Base-by-base conservation (phyloP, 352 stramenopile species). In the Phytopythium aichiense region DNA sequence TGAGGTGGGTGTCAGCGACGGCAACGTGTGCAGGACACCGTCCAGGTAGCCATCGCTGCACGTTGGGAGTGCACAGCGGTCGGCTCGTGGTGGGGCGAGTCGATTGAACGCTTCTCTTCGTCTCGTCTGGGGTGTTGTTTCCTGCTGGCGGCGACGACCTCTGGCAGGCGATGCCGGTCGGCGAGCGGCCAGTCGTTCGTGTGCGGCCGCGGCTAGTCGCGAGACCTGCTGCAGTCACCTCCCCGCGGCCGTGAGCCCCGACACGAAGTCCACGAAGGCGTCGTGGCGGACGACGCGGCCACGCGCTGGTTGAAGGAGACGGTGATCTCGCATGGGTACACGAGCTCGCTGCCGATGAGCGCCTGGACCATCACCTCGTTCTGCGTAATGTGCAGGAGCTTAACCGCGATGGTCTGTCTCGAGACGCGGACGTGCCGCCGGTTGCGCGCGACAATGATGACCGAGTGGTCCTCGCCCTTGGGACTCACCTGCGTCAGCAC, bases 341-440 rank as follows among this genome's bases (percentile, higher is more conserved):
- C 1, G 12, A 80, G 9, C 43, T 76, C 61, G 3, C 53, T 31
- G 23, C 72, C 72, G 28, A 80, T 69, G 40, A 80, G 64, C 54
- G 50, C 33, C 56, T 80, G 72, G 53, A 77, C 66, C 6, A 75
- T 60, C 52, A 55, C 38, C 42, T 76, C 69, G 55, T 80, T 63
- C 18, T 35, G n/a, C 35, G 77, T 58, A 16, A 71, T n/a, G 48
- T 80, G 72, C 13, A 69, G 72, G 56, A 77, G 77, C 16, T 77
- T 57, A 25, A 54, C 45, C 61, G 68, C 63, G 23, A 80, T 61
- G 11, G 72, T 74, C 8, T 38, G 0, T 30, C 28, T 30, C 8
- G 31, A 58, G 8, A 12, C 25, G 18, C 20, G 18, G 8, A 37
- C 12, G 8, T 43, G 63, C 35, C 61, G n/a, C 11, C 25, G 51